These are phyloP conservation scores for Erodium moschatum DNA, from an alignment of 441 rosid genomes.

Conservation along the genomic window DNA sequence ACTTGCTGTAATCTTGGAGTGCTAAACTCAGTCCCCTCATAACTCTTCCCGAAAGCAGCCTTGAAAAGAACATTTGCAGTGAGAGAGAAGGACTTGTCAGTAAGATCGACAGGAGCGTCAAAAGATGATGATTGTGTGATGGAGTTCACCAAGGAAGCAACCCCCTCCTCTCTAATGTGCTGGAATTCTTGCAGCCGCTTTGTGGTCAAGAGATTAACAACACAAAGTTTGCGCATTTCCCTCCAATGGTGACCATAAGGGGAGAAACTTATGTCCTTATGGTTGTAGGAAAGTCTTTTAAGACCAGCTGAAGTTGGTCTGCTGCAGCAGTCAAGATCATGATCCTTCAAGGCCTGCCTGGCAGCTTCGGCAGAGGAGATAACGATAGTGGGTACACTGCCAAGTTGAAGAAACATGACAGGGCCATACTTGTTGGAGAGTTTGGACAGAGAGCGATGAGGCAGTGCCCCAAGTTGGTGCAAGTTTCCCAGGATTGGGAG, in stretches of 20 bases:
- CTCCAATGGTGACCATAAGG: conserved; percentile 43
- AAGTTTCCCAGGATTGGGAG: conserved; percentile 35
- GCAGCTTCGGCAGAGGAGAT: conserved; percentile 32
- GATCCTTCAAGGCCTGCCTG: conserved; percentile 31
- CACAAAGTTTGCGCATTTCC: conserved; percentile 32
- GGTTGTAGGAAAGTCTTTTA: conserved; percentile 33
- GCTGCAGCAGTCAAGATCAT: conserved; percentile 42
- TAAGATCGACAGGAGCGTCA: conserved; percentile 30
- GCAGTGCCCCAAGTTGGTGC: conserved; percentile 30
- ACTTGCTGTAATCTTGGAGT: conserved; percentile 25
- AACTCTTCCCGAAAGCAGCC: conserved; percentile 36
- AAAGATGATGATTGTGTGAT: conserved; percentile 27
- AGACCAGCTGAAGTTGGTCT: conserved; percentile 30
- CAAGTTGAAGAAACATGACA: conserved; percentile 31
- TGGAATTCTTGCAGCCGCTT: conserved; percentile 36
- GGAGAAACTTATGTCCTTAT: conserved; percentile 31
- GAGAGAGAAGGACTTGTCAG: conserved; percentile 26
- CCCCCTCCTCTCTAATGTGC: conserved; percentile 38
- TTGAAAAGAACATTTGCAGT: conserved; percentile 26
- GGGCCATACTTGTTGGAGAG: conserved; percentile 30
- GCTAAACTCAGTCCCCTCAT: conserved; percentile 27
- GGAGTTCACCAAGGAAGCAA: conserved; percentile 26
- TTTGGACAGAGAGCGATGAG: conserved; percentile 25
- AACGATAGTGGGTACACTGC: conserved; percentile 23
- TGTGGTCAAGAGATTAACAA: conserved; percentile 36